Evolutionary conservation across 2,329 filamentous ascomycete genomes (phyloP), one percentile per base, ranked within the genome.

Genomic region (Neonectria sp.): DNA sequence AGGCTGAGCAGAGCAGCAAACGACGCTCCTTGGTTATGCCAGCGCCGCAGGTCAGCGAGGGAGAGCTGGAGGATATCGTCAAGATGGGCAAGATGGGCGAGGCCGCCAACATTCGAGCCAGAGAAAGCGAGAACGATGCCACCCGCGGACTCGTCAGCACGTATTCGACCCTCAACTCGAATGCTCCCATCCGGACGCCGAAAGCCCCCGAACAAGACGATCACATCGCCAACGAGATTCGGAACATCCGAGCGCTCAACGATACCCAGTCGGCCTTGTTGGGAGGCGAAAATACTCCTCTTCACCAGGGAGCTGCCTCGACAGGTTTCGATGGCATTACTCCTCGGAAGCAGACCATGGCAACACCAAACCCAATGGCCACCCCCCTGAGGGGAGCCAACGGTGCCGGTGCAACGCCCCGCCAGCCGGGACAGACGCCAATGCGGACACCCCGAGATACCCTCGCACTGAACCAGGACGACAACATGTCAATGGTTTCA

Each of bases 51-150:
- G 94, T 99, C 75, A 92, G 93, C 79, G 96, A 99, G 77, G 88
- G 90, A 49, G 96, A 99, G 82, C 86, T 99, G 66, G 96, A 99
- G 78, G 95, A 98, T 73, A 98, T 99, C 76, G 94, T 99, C 71
- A 99, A 99, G 85, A 97, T 98, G 95, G 95, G 96, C 51, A 93
- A 97, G 88, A 90, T 95, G 67, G 96, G 95, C 43, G 95, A 98
- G 77, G 91, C 92, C 58, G 96, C 96, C 49, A 95, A 91, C 75
- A 84, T 87, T 69, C 86, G 93, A 79, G 94, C 93, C 5, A 89
- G 89, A 51, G 90, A 91, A 60, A 93, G 93, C 78, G 94, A 97
- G 67, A 97, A 95, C 71, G 90, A 94, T 77, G 90, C 93, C 59
- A 97, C 95, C 0, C 90, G 93, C 71, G 95, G 95, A 5, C 86